Percentiles rank a stretch among this genome's conserved stretches.
phyloP scores from a whole-genome alignment of 2,329 filamentous ascomycete species.

The Lomentospora prolificans region DNA sequence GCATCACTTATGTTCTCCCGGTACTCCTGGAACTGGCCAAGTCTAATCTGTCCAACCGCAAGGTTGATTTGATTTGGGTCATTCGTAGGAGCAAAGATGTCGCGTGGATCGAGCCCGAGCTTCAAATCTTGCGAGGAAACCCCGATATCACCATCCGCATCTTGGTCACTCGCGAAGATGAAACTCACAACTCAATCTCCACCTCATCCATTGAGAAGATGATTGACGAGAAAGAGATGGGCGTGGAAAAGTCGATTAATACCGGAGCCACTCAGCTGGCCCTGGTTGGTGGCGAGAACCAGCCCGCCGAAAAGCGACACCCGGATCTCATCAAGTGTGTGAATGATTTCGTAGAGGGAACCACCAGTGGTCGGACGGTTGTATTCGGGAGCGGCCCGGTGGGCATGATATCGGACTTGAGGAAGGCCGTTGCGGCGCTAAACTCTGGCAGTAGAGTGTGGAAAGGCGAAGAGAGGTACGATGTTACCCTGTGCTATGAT shows the following conservation, averaged over 20 bases:
- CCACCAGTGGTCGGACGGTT: conserved; percentile 36
- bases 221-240: conserved; percentile 12
- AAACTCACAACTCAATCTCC: conserved; percentile 10
- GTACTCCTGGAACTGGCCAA: conserved; percentile 23
- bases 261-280: conserved; percentile 18
- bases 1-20: conserved; percentile 29
- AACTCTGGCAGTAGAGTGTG: conserved; percentile 46
- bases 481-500: conserved; percentile 49
- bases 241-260: conserved; percentile 16
- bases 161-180: conserved; percentile 46
- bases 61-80: conserved; percentile 56
- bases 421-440: conserved; percentile 39
- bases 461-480: conserved; percentile 44
- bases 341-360: conserved; percentile 35
- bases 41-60: conserved; percentile 33
- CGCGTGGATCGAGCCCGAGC: conserved; percentile 48
- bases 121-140: conserved; percentile 36
- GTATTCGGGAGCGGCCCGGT: conserved; percentile 53
- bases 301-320: conserved; percentile 20
- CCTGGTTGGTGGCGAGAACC: conserved; percentile 9
- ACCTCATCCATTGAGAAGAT: conserved; percentile 9
- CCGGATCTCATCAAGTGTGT: conserved; percentile 38
- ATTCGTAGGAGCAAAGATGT: conserved; percentile 44
- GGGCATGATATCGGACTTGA: conserved; percentile 48
- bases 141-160: conserved; percentile 42